Percentiles rank a stretch among this genome's conserved stretches.
Evolutionary conservation across 2,329 filamentous ascomycete genomes (phyloP).

Genomic region (Ophiostoma ips): DNA sequence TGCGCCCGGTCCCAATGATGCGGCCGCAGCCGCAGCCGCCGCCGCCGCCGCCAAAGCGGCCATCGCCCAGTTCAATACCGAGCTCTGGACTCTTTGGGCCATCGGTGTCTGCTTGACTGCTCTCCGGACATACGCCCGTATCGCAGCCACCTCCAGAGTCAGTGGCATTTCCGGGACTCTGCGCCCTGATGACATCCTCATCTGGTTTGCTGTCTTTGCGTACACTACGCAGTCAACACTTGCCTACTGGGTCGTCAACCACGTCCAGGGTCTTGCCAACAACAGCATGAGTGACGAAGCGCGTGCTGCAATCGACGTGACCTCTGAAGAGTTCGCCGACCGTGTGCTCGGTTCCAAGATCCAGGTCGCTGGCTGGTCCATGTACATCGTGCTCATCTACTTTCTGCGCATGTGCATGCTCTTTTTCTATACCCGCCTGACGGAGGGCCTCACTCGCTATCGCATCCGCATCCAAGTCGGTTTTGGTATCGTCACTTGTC

Average conservation of each 20-base stretch:
- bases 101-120: conserved; percentile 22
- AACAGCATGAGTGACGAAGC: conserved; percentile 39
- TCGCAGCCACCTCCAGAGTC: conserved; percentile 16
- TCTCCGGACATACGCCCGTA: conserved; percentile 23
- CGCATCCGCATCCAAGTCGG: conserved; percentile 9
- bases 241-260: conserved; percentile 33
- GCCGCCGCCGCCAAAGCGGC: conserved; percentile 14
- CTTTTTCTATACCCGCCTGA: conserved; percentile 39
- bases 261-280: conserved; percentile 36
- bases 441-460: conserved; percentile 14
- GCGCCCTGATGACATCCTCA: conserved; percentile 23
- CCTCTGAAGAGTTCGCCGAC: conserved; percentile 28
- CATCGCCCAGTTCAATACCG: conserved; percentile 20
- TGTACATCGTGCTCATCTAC: conserved; percentile 38
- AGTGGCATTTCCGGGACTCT: conserved; percentile 18
- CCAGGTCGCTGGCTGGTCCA: conserved; percentile 38
- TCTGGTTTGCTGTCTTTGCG: conserved; percentile 29
- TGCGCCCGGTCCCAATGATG: background rate
- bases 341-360: conserved; percentile 35
- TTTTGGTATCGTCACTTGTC: background rate
- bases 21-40: conserved; percentile 14
- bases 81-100: conserved; percentile 23
- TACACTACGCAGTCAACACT: conserved; percentile 35
- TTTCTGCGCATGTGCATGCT: conserved; percentile 39
- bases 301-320: conserved; percentile 26